Base-by-base conservation (phyloP, 345 rosid genomes). In the Citrus unshiu region DNA sequence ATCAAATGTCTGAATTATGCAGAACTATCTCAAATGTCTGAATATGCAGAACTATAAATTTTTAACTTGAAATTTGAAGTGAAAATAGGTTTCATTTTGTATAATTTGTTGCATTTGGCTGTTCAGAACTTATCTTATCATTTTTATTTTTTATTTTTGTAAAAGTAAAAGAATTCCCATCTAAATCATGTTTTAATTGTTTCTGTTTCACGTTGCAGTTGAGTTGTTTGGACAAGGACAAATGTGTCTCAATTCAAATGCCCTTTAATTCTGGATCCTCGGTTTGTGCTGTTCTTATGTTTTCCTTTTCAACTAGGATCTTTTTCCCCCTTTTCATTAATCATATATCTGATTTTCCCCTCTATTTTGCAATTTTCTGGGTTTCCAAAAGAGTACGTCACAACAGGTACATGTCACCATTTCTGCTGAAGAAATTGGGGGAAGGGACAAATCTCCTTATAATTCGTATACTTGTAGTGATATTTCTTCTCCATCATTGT, bases 341-440 rank as follows among this genome's bases (percentile, higher is more conserved):
- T 68, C 6, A 51, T 24, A 57, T 56, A 69, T 27, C 51, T 58
- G 34, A 60, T 63, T 73, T 43, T 64, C 72, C 7, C n/a, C 57
- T 14, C 8, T 49, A 10, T 16, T 78, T 61, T 73, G 65, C 65
- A 54, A 34, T 75, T 77, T 9, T 77, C 70, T 79, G 29, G 62
- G 22, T 75, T 83, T 78, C 57, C 74, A 34, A 86, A 96, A 96
- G 99, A 90, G 82, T 85, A 79, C 88, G 39, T 84, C 89, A 24
- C 94, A 86, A 81, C 87, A 81, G 76, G 82, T 97, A 68, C 93
- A 86, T 61, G 93, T 93, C 78, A 83, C 89, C 70, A 84, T 97
- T 74, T 88, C 91, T 75, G 98, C 95, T 14, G 98, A 93, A 87
- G 99, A 93, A 86, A 83, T 88, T 89, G 97, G 98, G 77, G 88